phyloP scores from a whole-genome alignment of 306 rosid species.

The Dryas octopetala region DNA sequence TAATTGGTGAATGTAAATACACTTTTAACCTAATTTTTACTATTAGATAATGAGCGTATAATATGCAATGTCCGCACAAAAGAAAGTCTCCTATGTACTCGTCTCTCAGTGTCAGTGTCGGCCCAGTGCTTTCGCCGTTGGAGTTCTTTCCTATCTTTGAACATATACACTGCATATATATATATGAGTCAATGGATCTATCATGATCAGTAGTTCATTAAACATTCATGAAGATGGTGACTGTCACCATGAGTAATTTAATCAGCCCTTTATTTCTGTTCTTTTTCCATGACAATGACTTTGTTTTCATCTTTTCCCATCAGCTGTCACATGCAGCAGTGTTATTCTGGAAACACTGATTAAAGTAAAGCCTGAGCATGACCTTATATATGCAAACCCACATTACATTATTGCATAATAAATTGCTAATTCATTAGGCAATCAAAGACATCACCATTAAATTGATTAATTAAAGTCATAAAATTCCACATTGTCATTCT shows the following conservation, averaged over 20 bases:
- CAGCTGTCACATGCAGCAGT: slow-evolving; percentile 16
- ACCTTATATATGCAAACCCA: background rate
- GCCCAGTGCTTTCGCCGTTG: too few species aligned
- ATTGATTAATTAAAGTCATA: background rate
- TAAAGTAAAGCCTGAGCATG: slow-evolving; percentile 11
- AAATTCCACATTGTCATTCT: slow-evolving; percentile 4
- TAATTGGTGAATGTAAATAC: too few species aligned
- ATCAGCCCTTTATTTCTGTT: slow-evolving; percentile 1
- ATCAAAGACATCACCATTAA: slow-evolving; percentile 1
- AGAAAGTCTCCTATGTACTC: too few species aligned
- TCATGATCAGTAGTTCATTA: background rate
- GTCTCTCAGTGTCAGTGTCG: too few species aligned
- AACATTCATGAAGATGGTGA: slow-evolving; percentile 9
- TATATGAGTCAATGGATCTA: background rate
- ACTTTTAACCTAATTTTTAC: too few species aligned
- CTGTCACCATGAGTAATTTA: background rate
- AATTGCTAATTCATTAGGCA: background rate
- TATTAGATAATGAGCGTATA: too few species aligned
- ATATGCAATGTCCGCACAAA: too few species aligned
- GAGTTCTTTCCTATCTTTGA: background rate
- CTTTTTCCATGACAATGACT: slow-evolving; percentile 28
- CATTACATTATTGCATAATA: background rate
- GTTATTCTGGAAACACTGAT: slow-evolving; percentile 24
- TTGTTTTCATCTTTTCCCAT: slow-evolving; percentile 22
- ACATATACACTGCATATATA: background rate